Conservation (phyloP, 176 grass and related monocot species). For the Themeda triandra region DNA sequence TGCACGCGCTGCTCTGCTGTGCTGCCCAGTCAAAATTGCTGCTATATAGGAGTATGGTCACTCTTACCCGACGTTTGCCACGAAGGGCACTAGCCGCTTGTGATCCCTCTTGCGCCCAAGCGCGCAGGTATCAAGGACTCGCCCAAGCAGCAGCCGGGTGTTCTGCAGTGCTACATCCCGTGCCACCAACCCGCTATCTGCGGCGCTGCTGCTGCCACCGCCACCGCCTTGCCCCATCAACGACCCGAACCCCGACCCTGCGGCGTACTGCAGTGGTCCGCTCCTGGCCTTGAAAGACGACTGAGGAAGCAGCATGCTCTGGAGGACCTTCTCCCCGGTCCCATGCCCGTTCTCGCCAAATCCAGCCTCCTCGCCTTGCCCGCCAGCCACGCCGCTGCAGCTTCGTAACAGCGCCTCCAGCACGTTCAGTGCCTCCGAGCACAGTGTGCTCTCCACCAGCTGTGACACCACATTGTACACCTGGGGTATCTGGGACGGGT, state of each 20-base stretch:
- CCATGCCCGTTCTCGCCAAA: conserved; percentile 57
- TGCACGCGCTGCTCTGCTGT: background rate
- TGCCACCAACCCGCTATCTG: conserved; percentile 47
- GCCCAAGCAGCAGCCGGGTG: conserved; percentile 75
- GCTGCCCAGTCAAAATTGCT: background rate
- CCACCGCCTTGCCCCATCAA: conserved; percentile 44
- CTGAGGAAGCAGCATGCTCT: conserved; percentile 68
- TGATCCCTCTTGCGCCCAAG: conserved; percentile 92
- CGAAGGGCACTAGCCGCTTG: conserved; percentile 89
- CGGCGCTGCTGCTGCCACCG: conserved; percentile 27
- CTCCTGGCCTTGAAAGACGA: conserved; percentile 92
- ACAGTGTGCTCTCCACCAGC: conserved; percentile 79
- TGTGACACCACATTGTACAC: conserved; percentile 89
- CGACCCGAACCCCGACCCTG: conserved; percentile 68
- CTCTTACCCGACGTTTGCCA: conserved; percentile 54
- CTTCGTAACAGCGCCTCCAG: conserved; percentile 87
- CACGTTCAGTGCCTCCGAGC: conserved; percentile 80
- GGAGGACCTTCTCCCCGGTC: conserved; percentile 61
- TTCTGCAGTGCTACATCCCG: conserved; percentile 79
- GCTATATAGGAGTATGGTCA: background rate
- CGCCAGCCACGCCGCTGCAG: conserved; percentile 55
- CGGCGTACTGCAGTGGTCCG: conserved; percentile 61
- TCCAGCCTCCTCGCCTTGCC: conserved; percentile 49
- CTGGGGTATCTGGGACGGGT: conserved; percentile 80
- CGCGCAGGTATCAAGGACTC: conserved; percentile 88